A percentile compares a stretch with the other conserved stretches of the same genome.
phyloP scores from a whole-genome alignment of 352 stramenopile genomes.

The Phytopythium mirpurense region DNA sequence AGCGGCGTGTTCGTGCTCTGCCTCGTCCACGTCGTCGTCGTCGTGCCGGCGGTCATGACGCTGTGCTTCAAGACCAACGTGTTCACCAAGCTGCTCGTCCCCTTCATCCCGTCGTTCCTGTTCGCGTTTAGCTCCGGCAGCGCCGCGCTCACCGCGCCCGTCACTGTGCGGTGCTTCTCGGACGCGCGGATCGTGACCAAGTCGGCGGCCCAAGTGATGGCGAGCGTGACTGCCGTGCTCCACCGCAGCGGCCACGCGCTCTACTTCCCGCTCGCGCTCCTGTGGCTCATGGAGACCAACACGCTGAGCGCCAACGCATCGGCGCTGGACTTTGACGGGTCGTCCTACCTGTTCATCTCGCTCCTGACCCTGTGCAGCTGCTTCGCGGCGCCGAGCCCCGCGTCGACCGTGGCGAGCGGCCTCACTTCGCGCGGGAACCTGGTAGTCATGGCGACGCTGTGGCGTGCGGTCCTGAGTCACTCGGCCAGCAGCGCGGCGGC shows the following conservation, averaged over 20 bases:
- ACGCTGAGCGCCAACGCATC: slow-evolving; percentile 2
- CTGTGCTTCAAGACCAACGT: slow-evolving; percentile 19
- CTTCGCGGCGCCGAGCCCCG: slow-evolving; percentile 18
- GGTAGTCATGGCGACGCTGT: slow-evolving; percentile 20
- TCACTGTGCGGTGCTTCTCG: slow-evolving; percentile 32
- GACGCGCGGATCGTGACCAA: slow-evolving; percentile 31
- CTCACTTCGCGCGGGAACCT: slow-evolving; percentile 16
- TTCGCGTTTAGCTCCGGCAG: slow-evolving; percentile 35
- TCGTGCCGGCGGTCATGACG: slow-evolving; percentile 29
- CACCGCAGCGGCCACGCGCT: slow-evolving; percentile 31
- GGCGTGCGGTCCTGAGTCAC: slow-evolving; percentile 12
- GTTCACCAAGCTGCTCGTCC: slow-evolving; percentile 9
- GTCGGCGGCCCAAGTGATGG: slow-evolving; percentile 30
- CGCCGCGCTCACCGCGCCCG: slow-evolving; percentile 25
- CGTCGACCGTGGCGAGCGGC: slow-evolving; percentile 4
- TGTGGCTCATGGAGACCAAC: slow-evolving; percentile 35
- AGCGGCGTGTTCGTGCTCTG: slow-evolving; percentile 22
- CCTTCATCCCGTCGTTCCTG: slow-evolving; percentile 30
- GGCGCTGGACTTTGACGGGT: slow-evolving; percentile 9
- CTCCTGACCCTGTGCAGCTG: slow-evolving; percentile 31
- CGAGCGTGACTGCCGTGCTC: slow-evolving; percentile 17
- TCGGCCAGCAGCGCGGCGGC: background rate
- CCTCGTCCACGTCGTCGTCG: slow-evolving; percentile 23
- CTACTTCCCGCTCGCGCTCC: slow-evolving; percentile 34
- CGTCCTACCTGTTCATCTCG: slow-evolving; percentile 14